Conservation (phyloP, 2,329 filamentous ascomycete genomes). For the Emergomyces africanus region DNA sequence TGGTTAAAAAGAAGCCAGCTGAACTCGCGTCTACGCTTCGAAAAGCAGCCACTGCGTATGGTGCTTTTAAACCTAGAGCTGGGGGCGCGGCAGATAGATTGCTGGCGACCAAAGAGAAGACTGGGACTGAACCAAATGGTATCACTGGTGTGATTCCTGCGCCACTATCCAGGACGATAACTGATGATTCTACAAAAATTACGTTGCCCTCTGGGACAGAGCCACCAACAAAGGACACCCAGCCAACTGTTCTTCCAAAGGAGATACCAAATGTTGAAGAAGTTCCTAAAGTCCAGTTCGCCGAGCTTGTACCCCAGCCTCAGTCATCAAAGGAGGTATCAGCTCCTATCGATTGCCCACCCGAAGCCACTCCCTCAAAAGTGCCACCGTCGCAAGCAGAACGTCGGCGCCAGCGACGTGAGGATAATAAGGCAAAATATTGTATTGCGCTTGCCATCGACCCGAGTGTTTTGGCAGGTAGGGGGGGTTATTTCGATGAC, state of each 20-base stretch:
- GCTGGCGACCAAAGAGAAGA: conserved; percentile 45
- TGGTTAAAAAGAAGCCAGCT: conserved; percentile 72
- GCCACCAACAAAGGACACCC: conserved; percentile 19
- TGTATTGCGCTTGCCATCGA: conserved; percentile 68
- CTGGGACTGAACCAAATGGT: conserved; percentile 64
- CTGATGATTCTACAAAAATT: conserved; percentile 26
- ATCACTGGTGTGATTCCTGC: conserved; percentile 81
- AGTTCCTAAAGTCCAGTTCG: conserved; percentile 28
- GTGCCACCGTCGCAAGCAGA: conserved; percentile 37
- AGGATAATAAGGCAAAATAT: conserved; percentile 67
- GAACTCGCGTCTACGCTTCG: conserved; percentile 63
- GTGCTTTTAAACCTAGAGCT: conserved; percentile 72
- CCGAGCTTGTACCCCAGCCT: conserved; percentile 20
- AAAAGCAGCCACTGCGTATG: conserved; percentile 61
- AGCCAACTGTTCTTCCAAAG: conserved; percentile 11
- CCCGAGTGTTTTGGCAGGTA: conserved; percentile 58
- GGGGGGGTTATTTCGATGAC: conserved; percentile 66
- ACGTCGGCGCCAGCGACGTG: conserved; percentile 48
- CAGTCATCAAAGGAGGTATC: conserved; percentile 14
- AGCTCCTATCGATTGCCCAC: conserved; percentile 15
- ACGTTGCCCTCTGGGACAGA: conserved; percentile 17
- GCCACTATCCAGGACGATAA: conserved; percentile 39
- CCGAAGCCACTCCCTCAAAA: conserved; percentile 20
- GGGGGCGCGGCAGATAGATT: conserved; percentile 77
- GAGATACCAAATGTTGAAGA: conserved; percentile 2